A percentile compares a stretch with the other conserved stretches of the same genome.
These are phyloP conservation scores for Rhodotorula sp. DNA, from an alignment of 1,284 basidiomycete species.

Conservation along the genomic window DNA sequence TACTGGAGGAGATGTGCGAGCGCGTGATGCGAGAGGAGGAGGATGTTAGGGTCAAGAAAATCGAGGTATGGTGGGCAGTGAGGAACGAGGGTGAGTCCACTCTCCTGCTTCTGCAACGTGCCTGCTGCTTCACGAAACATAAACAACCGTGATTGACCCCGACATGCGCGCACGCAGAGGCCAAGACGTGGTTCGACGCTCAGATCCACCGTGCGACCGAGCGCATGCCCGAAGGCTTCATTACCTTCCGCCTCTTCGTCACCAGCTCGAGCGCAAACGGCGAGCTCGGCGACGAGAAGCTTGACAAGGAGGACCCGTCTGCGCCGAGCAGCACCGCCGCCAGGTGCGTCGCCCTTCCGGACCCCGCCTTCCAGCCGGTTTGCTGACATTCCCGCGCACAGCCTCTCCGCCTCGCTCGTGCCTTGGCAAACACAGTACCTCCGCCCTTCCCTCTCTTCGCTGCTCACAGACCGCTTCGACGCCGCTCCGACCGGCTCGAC, in stretches of 20 bases:
- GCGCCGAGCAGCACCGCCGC: neutral
- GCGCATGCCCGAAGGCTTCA: slow-evolving; percentile 3
- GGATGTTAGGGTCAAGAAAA: slow-evolving; percentile 26
- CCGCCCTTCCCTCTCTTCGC: slow-evolving; percentile 8
- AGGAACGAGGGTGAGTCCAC: slow-evolving; percentile 27
- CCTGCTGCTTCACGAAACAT: too few relatives aligned
- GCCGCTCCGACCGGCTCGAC: neutral
- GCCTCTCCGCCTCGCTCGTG: slow-evolving; percentile 3
- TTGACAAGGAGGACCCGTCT: neutral
- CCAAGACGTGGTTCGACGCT: slow-evolving; percentile 34
- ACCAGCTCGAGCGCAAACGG: slow-evolving; percentile 8
- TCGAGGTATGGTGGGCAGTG: slow-evolving; percentile 40
- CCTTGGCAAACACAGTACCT: slow-evolving; percentile 7
- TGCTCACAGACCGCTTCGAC: slow-evolving; percentile 14
- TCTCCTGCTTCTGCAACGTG: neutral
- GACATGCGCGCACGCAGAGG: slow-evolving; percentile 5
- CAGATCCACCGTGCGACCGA: slow-evolving; percentile 19
- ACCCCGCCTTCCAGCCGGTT: too few relatives aligned
- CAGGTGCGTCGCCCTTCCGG: neutral
- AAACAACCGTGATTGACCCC: slow-evolving; percentile 40
- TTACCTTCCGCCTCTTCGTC: slow-evolving; percentile 35
- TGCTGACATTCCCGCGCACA: neutral
- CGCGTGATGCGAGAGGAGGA: slow-evolving; percentile 35
- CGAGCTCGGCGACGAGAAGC: slow-evolving; percentile 10
- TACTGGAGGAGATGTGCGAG: slow-evolving; percentile 35